Base-by-base conservation (phyloP, 2,329 filamentous ascomycete genomes). In the Hortaea sp. region DNA sequence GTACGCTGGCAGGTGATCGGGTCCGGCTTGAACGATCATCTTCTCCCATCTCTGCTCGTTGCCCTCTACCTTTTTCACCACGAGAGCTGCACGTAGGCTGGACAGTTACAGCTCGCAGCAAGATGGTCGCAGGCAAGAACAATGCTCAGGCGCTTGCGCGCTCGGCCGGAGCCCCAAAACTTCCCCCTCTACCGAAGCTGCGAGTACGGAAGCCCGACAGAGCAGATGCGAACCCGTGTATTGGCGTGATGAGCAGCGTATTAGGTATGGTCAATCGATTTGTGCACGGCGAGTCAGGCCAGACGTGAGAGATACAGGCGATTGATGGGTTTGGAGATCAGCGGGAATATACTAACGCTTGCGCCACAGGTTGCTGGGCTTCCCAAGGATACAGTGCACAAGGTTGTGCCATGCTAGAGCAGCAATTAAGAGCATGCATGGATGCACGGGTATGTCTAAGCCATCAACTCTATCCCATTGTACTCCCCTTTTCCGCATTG, bases 351-450 rank as follows among this genome's bases (percentile, higher is more conserved):
- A 34, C 45, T 47, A 30, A 48, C 29, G 47, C n/a, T 28, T 30
- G 41, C 29, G 11, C 5, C 9, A 53, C 51, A 90, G 85, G 84
- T 52, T 92, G 86, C 68, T 92, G 86, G 86, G 86, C 86, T 1
- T 89, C 85, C 2, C 77, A 82, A 29, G 85, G 85, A 41, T 82
- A 83, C 67, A 83, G 67, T 13, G 64, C 72, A n/a, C 71, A 76
- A 59, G 78, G 75, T 37, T 84, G 80, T 56, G 72, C 72, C 30
- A 70, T 69, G 37, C 64, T 84, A 31, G 80, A 83, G 61, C 70
- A 79, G 56, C 74, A 78, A 59, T 64, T 84, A 55, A 70, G 78
- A 57, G 68, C 71, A 44, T 84, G 80, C 64, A 95, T 95, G 88
- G 90, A 97, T 71, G 77, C 77, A 46, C 81, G 83, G 52, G 79